Evolutionary conservation across 441 rosid genomes (phyloP), one percentile per base, ranked within the genome.

Genomic region (Populus hybrid): DNA sequence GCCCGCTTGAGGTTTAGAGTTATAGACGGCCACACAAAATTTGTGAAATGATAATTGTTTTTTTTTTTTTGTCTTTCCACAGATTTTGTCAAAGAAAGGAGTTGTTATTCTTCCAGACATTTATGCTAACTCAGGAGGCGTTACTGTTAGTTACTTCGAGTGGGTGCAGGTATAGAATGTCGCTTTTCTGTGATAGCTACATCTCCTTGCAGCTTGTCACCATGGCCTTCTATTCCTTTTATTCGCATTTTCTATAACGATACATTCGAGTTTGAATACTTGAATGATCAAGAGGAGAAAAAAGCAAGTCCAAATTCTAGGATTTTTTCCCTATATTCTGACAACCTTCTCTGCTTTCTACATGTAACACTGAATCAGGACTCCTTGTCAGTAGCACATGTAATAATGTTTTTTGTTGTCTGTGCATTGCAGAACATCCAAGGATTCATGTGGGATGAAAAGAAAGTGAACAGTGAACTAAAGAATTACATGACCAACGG

Each of bases 371-470:
- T 46, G 57, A 14, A 46, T 46, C 18, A 11, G 18, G 57, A 14
- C 16, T 46, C 30, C 53, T 14, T 67, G 57, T 18, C 42, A 16
- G 4, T 18, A 9, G 57, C 11, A 12, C 57, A 46, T 46, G 20
- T 46, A 14, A 46, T 46, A 1, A 46, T 46, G 57, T 14, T 14
- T 46, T 34, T 42, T 4, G 6, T 8, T 23, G 35, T 21, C 9
- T 68, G 42, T 71, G 14, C 57, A 7, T 73, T 75, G 85, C 90
- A 93, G 94, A 95, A 93, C 89, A 95, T 95, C 53, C 98, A 95
- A 88, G 99, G 99, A 63, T 93, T 95, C 87, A 88, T 93, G 99
- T 95, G 99, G 99, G 95, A 92, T 73, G 99, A 92, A 82, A 95
- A 95, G 73, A 95, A 93, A 82, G 98, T 93, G 84, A 93, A 93